Evolutionary conservation across 192 early-diverging fungal species (phyloP).

Genomic region (Phycomyces nitens): DNA sequence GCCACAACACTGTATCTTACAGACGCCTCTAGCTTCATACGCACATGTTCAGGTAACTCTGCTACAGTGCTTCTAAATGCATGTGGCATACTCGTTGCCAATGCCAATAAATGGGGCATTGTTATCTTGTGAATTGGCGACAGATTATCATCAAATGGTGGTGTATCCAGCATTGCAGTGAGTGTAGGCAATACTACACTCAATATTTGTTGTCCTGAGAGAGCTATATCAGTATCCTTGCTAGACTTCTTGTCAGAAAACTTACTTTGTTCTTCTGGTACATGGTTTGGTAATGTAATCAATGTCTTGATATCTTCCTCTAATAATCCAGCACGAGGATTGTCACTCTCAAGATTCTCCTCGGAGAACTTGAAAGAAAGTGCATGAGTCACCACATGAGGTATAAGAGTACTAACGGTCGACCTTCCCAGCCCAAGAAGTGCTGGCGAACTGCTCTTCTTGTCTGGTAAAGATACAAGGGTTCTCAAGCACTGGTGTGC

Average conservation of each 20-base stretch:
- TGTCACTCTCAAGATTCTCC: conserved; percentile 10
- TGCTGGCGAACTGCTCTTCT: conserved; percentile 12
- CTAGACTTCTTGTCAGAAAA: not conserved
- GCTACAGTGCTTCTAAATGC: conserved; percentile 43
- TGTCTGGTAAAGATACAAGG: conserved; percentile 31
- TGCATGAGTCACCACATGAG: conserved; percentile 26
- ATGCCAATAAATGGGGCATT: conserved; percentile 37
- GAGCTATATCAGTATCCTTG: not conserved
- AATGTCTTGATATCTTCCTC: conserved; percentile 52
- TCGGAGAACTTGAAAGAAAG: conserved; percentile 15
- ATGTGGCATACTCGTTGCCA: conserved; percentile 38
- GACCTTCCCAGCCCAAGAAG: conserved; percentile 22
- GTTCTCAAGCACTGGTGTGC: conserved; percentile 41
- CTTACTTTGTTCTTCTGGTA: conserved; percentile 42
- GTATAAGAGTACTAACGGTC: conserved; percentile 29
- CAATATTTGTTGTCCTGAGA: conserved; percentile 31
- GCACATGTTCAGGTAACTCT: conserved; percentile 30
- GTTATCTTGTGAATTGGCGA: conserved; percentile 35
- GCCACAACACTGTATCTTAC: conserved; percentile 44
- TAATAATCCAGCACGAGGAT: conserved; percentile 26
- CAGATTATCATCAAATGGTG: conserved; percentile 6
- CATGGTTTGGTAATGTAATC: conserved; percentile 33
- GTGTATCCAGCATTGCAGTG: conserved; percentile 35
- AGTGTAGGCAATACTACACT: conserved; percentile 46
- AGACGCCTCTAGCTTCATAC: conserved; percentile 46